These are phyloP conservation scores for Coleophoma eucalyptorum DNA, from an alignment of 2,329 filamentous ascomycete species.

Conservation along the genomic window DNA sequence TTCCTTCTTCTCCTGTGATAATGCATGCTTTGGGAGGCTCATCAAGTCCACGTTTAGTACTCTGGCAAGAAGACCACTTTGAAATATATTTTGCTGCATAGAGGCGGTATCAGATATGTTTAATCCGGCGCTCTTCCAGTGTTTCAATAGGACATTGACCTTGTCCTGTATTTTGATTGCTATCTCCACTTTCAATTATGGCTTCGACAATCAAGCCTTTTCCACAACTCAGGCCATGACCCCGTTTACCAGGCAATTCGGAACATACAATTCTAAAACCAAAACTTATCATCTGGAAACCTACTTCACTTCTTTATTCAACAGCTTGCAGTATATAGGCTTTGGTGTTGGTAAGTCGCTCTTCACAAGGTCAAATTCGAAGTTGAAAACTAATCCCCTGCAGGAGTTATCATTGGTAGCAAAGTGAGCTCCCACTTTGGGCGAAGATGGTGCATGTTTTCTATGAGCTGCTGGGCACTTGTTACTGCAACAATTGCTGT, in stretches of 20 bases:
- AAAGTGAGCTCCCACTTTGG: conserved; percentile 20
- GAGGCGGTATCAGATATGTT: background rate
- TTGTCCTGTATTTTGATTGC: conserved; percentile 24
- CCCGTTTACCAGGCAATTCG: conserved; percentile 30
- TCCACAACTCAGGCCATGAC: conserved; percentile 33
- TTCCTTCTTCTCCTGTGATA: too few relatives aligned
- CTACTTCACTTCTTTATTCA: conserved; percentile 31
- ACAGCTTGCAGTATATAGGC: conserved; percentile 31
- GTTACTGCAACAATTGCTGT: conserved; percentile 6
- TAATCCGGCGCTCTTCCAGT: background rate
- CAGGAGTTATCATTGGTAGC: conserved; percentile 24
- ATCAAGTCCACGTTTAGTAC: too few relatives aligned
- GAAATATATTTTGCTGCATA: too few relatives aligned
- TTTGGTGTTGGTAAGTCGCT: conserved; percentile 27
- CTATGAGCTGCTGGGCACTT: conserved; percentile 6
- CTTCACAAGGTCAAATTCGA: background rate
- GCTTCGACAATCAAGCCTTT: conserved; percentile 35
- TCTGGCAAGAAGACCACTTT: too few relatives aligned
- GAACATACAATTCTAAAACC: conserved; percentile 19
- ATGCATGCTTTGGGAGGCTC: too few relatives aligned
- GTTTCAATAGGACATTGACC: conserved; percentile 1
- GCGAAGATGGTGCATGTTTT: conserved; percentile 5
- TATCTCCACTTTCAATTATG: conserved; percentile 34
- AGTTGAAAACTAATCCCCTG: background rate
- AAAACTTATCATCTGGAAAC: conserved; percentile 24